Evolutionary conservation across 73 alveolate species (phyloP).

Genomic region (Tetrahymena thermophila): DNA sequence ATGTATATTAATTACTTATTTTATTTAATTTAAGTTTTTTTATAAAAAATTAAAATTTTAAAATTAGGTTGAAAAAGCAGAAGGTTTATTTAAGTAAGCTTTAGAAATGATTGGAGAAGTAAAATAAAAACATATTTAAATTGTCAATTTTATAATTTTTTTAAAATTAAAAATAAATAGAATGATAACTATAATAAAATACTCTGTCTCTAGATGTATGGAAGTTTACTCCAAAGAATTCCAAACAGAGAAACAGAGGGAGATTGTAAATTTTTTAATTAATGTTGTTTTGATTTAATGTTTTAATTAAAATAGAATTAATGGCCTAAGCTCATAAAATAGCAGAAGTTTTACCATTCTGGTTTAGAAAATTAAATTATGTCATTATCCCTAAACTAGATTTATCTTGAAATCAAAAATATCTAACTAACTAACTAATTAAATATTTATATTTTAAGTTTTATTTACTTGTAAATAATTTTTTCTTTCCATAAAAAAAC

Average conservation of each 20-base stretch:
- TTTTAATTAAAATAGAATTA: not conserved
- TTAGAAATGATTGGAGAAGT: slow-evolving; percentile 1
- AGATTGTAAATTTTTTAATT: not conserved
- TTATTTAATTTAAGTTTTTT: not conserved
- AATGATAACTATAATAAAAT: not conserved
- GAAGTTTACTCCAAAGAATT: not conserved
- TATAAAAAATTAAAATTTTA: not conserved
- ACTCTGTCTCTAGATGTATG: not conserved
- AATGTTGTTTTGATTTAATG: not conserved
- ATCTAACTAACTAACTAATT: not conserved
- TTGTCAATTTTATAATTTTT: not conserved
- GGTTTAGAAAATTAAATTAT: not conserved
- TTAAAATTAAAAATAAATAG: not conserved
- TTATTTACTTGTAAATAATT: not conserved
- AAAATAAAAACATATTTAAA: not conserved
- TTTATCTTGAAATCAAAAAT: not conserved
- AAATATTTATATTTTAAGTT: too few species aligned
- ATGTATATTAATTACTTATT: not conserved
- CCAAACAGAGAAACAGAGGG: not conserved
- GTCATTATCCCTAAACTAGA: not conserved
- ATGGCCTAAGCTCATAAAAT: not conserved
- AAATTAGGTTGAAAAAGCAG: slow-evolving; percentile 13
- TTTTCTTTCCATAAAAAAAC: too few species aligned
- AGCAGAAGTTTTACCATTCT: not conserved
- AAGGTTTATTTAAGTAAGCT: not conserved